These are phyloP conservation scores for Hordeum marinum DNA, from an alignment of 176 grass and related monocot species.

Conservation along the genomic window DNA sequence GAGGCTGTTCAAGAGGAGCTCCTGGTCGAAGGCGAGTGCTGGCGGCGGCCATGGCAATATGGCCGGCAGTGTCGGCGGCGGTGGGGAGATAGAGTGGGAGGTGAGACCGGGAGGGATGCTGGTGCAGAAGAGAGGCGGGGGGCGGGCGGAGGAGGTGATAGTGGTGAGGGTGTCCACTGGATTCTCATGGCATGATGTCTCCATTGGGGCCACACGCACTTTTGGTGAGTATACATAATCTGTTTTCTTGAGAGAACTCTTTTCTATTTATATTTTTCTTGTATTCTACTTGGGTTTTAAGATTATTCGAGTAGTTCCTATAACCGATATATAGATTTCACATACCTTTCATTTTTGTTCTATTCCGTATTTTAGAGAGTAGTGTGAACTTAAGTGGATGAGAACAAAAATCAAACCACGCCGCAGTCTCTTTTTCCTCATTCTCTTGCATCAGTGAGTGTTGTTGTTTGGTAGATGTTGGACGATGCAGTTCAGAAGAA, in stretches of 20 bases:
- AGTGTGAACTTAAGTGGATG: not conserved
- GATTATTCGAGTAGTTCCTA: not conserved
- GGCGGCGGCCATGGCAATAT: slow-evolving; percentile 6
- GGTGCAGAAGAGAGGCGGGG: slow-evolving; percentile 85
- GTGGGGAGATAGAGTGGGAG: slow-evolving; percentile 81
- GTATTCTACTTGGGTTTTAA: not conserved
- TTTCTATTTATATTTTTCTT: not conserved
- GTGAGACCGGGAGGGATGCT: slow-evolving; percentile 93
- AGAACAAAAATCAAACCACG: not conserved
- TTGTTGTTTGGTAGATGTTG: slow-evolving; percentile 19
- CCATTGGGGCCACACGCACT: slow-evolving; percentile 73
- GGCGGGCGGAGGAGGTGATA: slow-evolving; percentile 50
- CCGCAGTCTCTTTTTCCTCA: not conserved
- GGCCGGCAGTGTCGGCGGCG: not conserved
- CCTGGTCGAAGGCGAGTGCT: slow-evolving; percentile 36
- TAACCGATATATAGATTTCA: not conserved
- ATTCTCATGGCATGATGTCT: slow-evolving; percentile 73
- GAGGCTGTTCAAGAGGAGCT: slow-evolving; percentile 92
- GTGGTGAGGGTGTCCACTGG: slow-evolving; percentile 71
- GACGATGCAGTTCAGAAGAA: slow-evolving; percentile 19
- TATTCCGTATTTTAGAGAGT: not conserved
- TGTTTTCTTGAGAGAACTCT: not conserved
- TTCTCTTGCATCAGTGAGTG: not conserved
- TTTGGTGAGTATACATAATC: slow-evolving; percentile 52
- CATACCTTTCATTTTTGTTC: not conserved